Evolutionary conservation across 2,329 filamentous ascomycete genomes (phyloP), one percentile per base, ranked within the genome.

Genomic region (Drechslerella dactyloides): DNA sequence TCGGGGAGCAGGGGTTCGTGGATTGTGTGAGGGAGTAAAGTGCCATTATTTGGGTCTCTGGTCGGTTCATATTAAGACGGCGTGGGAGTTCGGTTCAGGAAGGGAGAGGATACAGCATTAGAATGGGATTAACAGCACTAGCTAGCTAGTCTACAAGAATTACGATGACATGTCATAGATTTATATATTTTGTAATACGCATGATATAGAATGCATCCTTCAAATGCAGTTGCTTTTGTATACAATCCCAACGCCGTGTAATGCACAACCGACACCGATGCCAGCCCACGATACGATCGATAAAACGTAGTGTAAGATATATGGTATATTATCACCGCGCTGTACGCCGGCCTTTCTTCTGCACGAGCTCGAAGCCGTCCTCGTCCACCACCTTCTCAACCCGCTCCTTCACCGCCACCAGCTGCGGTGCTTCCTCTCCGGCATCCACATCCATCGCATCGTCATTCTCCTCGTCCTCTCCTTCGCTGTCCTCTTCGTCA

Each of bases 361-460:
- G 75, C 52, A 77, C 75, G 13, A 76, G 55, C 54, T 76, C 75
- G 78, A 93, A 93, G 2, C 90, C 90, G 77, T 93, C 90, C 75
- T 92, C 89, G 79, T 93, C 90, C 51, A 93, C 83, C 78, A 91
- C 86, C 0, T 90, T 89, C 77, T 85, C 84, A 15, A 82, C 79
- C 80, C 87, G 90, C 79, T 90, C 86, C 78, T 83, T 87, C 13
- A 69, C 77, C 78, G 82, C 78, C 44, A 87, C 84, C 73, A 89
- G 79, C 50, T 84, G 80, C 6, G 89, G 87, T 37, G 89, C 89
- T 33, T 33, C 27, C 72, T 91, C 89, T 44, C 82, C 85, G 87
- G 90, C 90, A 54, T 88, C 84, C 10, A 86, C 83, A 78, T 84
- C 82, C 50, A 82, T 81, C 52, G 81, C 83, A 15, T 82, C 82